These are phyloP conservation scores for Aspergillus tubingensis DNA, from an alignment of 2,329 filamentous ascomycete genomes.

Conservation along the genomic window DNA sequence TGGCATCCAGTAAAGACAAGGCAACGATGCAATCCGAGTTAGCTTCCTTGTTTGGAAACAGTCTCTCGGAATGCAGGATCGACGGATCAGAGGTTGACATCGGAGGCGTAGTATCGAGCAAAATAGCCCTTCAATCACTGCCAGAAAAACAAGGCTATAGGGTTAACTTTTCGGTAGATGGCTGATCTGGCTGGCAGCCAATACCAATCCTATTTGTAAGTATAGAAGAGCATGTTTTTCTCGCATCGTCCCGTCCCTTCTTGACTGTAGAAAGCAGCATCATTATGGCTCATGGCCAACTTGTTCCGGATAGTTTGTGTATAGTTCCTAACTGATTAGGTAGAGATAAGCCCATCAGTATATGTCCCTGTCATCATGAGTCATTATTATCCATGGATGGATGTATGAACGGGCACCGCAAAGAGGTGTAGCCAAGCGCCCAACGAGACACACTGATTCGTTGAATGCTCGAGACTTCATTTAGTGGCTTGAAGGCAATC, in stretches of 20 bases:
- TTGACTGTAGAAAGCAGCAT: not conserved
- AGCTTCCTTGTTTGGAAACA: conserved; percentile 18
- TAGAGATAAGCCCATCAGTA: not conserved
- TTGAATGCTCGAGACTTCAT: not conserved
- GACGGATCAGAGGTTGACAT: not conserved
- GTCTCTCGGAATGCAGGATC: conserved; percentile 18
- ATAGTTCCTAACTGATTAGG: too few relatives aligned
- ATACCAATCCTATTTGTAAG: not conserved
- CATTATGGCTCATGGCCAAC: too few relatives aligned
- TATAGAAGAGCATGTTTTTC: not conserved
- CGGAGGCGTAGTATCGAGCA: not conserved
- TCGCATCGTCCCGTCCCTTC: not conserved
- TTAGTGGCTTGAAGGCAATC: not conserved
- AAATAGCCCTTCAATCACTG: not conserved
- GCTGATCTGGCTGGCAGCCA: not conserved
- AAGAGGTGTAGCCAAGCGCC: not conserved
- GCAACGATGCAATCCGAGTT: conserved; percentile 13
- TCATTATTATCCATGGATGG: not conserved
- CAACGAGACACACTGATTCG: not conserved
- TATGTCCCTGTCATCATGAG: not conserved
- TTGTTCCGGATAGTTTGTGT: too few relatives aligned
- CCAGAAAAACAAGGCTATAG: not conserved
- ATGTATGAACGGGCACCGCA: not conserved
- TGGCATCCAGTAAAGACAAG: conserved; percentile 42
- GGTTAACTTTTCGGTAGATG: not conserved